Percentiles rank a stretch among this genome's conserved stretches.
Conservation (phyloP, 2,329 filamentous ascomycete species). For the Penicillium sp. region DNA sequence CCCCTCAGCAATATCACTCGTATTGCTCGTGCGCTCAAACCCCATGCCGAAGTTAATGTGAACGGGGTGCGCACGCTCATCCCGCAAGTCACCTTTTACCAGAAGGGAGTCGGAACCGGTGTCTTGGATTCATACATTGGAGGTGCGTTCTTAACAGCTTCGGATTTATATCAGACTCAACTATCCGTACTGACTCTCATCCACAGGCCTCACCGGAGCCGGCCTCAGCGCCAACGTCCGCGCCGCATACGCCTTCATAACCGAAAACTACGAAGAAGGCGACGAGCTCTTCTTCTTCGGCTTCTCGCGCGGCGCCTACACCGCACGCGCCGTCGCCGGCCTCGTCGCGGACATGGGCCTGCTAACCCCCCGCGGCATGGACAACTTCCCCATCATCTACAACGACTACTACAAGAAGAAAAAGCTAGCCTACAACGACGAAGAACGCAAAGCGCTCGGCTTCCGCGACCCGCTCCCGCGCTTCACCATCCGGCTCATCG, state of each 20-base stretch:
- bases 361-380: conserved; percentile 31
- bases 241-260: conserved; percentile 43
- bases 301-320: conserved; percentile 47
- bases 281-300: conserved; percentile 50
- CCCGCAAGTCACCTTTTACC: conserved; percentile 40
- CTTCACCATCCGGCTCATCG: conserved; percentile 38
- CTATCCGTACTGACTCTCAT: neutral
- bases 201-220: conserved; percentile 14
- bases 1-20: conserved; percentile 39
- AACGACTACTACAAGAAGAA: conserved; percentile 23
- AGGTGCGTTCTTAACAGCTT: conserved; percentile 16
- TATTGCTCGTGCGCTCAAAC: conserved; percentile 32
- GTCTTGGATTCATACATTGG: conserved; percentile 20
- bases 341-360: conserved; percentile 46
- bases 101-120: conserved; percentile 36
- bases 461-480: conserved; percentile 18
- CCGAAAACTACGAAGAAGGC: conserved; percentile 51
- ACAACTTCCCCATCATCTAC: conserved; percentile 22
- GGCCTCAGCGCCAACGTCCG: conserved; percentile 24
- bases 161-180: no score
- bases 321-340: conserved; percentile 44
- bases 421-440: conserved; percentile 4
- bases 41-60: conserved; percentile 24
- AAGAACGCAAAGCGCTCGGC: conserved; percentile 11
- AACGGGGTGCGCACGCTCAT: conserved; percentile 21